Conservation (phyloP, 108 stramenopile genomes). For the Nitzschia palea region DNA sequence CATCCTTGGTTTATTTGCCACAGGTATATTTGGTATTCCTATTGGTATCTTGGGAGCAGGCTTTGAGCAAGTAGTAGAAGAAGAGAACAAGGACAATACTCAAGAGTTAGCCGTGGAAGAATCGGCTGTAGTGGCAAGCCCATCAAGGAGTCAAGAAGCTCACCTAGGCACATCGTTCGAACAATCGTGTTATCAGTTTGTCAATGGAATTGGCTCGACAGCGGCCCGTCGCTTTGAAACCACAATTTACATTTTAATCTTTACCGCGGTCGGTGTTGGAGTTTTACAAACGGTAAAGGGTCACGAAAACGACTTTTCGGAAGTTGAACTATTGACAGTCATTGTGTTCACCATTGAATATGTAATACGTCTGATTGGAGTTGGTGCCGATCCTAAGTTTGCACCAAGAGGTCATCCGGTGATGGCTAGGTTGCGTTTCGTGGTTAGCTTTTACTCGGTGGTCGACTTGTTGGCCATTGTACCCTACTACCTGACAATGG, state of each 20-base stretch:
- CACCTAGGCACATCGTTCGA: slow-evolving; percentile 30
- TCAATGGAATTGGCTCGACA: slow-evolving; percentile 65
- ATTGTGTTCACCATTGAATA: slow-evolving; percentile 90
- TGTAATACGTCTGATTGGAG: slow-evolving; percentile 71
- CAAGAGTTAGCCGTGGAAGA: slow-evolving; percentile 45
- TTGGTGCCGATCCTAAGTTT: slow-evolving; percentile 74
- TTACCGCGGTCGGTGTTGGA: slow-evolving; percentile 61
- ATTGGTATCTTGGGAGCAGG: slow-evolving; percentile 89
- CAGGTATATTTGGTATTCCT: slow-evolving; percentile 75
- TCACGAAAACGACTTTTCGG: slow-evolving; percentile 52
- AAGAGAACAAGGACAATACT: slow-evolving; percentile 63
- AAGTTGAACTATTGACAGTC: slow-evolving; percentile 76
- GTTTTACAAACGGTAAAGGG: slow-evolving; percentile 70
- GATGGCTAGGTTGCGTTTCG: slow-evolving; percentile 51
- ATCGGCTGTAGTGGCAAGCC: neutral
- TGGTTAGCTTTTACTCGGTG: slow-evolving; percentile 84
- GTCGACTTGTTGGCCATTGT: slow-evolving; percentile 86
- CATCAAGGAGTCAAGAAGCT: neutral
- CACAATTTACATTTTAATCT: slow-evolving; percentile 70
- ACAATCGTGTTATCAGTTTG: slow-evolving; percentile 52
- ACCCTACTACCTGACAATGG: slow-evolving; percentile 77
- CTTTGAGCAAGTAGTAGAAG: slow-evolving; percentile 81
- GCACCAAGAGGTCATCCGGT: slow-evolving; percentile 27
- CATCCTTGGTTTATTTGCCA: slow-evolving; percentile 83
- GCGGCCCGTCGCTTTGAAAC: slow-evolving; percentile 56